These are phyloP conservation scores for Quambalaria eucalypti DNA, from an alignment of 1,284 basidiomycete species.

Conservation along the genomic window DNA sequence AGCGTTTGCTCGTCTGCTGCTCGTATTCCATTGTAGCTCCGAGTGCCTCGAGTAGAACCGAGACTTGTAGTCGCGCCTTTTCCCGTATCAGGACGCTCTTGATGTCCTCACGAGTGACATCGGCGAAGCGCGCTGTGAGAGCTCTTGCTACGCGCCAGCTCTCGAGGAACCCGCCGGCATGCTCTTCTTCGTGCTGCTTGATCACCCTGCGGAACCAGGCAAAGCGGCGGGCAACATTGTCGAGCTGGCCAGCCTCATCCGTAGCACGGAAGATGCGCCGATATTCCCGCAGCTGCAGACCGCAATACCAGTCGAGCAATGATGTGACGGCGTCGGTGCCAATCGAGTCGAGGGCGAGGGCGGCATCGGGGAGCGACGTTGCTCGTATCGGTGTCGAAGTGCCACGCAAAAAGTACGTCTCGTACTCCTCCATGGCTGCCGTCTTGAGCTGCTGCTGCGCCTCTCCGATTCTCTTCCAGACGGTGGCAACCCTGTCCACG, in stretches of 20 bases:
- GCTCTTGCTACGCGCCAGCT: slow-evolving; percentile 12
- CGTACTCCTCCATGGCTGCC: slow-evolving; percentile 35
- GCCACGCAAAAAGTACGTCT: slow-evolving; percentile 31
- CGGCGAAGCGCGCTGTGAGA: slow-evolving; percentile 31
- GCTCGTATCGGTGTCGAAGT: slow-evolving; percentile 21
- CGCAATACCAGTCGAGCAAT: slow-evolving; percentile 80
- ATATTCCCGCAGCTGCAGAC: slow-evolving; percentile 87
- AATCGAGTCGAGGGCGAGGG: slow-evolving; percentile 39
- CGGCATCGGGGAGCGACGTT: slow-evolving; percentile 33
- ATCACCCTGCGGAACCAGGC: slow-evolving; percentile 94
- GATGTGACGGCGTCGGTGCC: slow-evolving; percentile 50
- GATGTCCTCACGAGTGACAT: slow-evolving; percentile 42
- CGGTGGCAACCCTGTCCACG: slow-evolving; percentile 31
- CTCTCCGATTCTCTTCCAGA: slow-evolving; percentile 26
- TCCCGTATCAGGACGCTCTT: slow-evolving; percentile 37
- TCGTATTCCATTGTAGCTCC: slow-evolving; percentile 42
- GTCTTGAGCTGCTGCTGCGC: slow-evolving; percentile 25
- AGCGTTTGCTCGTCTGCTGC: slow-evolving; percentile 25
- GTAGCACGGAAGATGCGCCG: slow-evolving; percentile 72
- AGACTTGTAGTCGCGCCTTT: slow-evolving; percentile 31
- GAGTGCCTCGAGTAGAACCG: slow-evolving; percentile 35
- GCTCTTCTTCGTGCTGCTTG: slow-evolving; percentile 76
- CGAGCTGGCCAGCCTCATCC: slow-evolving; percentile 74
- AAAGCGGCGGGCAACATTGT: slow-evolving; percentile 85
- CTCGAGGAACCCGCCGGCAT: slow-evolving; percentile 46